These are phyloP conservation scores for Dichotomopilus funicola DNA, from an alignment of 2,329 filamentous ascomycete species.

Conservation along the genomic window DNA sequence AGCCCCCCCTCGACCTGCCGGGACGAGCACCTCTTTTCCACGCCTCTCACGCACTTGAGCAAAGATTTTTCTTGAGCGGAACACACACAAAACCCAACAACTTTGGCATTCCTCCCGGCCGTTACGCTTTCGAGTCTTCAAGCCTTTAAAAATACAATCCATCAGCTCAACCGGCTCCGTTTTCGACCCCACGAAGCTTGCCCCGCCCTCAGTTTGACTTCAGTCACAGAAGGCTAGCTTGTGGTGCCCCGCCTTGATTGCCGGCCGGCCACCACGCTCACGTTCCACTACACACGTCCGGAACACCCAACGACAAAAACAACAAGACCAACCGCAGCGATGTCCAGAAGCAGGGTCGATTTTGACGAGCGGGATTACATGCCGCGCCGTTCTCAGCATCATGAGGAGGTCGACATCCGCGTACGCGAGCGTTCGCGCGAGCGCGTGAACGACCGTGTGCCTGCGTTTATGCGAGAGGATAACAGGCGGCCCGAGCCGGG, in stretches of 20 bases:
- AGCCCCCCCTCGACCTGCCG: constrained; percentile 15
- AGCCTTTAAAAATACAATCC: neutral
- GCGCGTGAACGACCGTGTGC: constrained; percentile 42
- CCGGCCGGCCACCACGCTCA: constrained; percentile 1
- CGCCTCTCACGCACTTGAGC: neutral
- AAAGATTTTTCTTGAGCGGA: neutral
- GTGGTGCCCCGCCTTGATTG: constrained; percentile 8
- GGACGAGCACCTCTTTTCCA: constrained; percentile 4
- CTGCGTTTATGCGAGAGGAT: constrained; percentile 48
- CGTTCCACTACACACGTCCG: neutral
- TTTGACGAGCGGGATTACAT: constrained; percentile 43
- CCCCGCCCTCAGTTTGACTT: no score
- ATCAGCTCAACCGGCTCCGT: no score
- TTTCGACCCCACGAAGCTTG: no score
- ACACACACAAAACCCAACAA: neutral
- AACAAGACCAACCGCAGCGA: constrained; percentile 15
- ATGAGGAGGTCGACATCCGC: constrained; percentile 21
- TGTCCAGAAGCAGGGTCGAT: constrained; percentile 31
- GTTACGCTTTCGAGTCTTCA: neutral
- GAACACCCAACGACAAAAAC: neutral
- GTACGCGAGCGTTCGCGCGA: constrained; percentile 34
- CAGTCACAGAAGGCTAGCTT: neutral
- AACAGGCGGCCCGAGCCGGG: constrained; percentile 42
- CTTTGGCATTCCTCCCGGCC: neutral
- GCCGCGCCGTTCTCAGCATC: constrained; percentile 24